A percentile compares a stretch with the other conserved stretches of the same genome.
Conservation (phyloP, 306 rosid species). For the Erythrophleum fordii region DNA sequence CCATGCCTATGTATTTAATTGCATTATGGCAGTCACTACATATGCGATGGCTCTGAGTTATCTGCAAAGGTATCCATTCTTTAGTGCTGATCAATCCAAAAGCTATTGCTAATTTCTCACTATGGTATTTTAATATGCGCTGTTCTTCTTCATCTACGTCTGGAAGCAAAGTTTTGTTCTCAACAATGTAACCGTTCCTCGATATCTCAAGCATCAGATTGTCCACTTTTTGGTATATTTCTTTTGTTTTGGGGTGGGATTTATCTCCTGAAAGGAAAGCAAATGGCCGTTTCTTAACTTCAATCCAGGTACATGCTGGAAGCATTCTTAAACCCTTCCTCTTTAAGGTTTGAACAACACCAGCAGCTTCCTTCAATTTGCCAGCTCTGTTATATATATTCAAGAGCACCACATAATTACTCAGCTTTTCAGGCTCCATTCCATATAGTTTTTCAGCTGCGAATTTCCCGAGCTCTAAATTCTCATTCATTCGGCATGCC, state of each 20-base stretch:
- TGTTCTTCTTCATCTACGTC: conserved; percentile 82
- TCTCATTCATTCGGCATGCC: conserved; percentile 75
- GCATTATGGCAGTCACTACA: conserved; percentile 77
- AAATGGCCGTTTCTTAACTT: conserved; percentile 62
- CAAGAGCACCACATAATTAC: conserved; percentile 73
- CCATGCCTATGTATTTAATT: conserved; percentile 74
- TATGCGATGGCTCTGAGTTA: conserved; percentile 78
- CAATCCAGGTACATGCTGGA: conserved; percentile 75
- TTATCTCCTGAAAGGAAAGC: conserved; percentile 68
- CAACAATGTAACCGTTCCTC: conserved; percentile 56
- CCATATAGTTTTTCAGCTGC: conserved; percentile 84
- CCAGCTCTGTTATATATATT: conserved; percentile 72
- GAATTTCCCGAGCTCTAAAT: conserved; percentile 78
- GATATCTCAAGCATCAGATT: conserved; percentile 68
- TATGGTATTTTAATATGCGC: conserved; percentile 56
- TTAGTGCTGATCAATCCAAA: conserved; percentile 73
- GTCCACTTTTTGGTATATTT: conserved; percentile 64
- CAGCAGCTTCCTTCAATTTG: conserved; percentile 80
- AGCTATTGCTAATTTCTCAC: conserved; percentile 87
- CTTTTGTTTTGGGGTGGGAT: conserved; percentile 52
- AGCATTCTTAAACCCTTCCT: conserved; percentile 82
- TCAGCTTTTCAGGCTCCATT: conserved; percentile 78
- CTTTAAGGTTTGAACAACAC: conserved; percentile 71
- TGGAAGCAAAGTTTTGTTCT: conserved; percentile 61
- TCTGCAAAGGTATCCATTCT: conserved; percentile 65